These are phyloP conservation scores for Eudorina sp. DNA, from an alignment of 139 green algal species.

Conservation along the genomic window DNA sequence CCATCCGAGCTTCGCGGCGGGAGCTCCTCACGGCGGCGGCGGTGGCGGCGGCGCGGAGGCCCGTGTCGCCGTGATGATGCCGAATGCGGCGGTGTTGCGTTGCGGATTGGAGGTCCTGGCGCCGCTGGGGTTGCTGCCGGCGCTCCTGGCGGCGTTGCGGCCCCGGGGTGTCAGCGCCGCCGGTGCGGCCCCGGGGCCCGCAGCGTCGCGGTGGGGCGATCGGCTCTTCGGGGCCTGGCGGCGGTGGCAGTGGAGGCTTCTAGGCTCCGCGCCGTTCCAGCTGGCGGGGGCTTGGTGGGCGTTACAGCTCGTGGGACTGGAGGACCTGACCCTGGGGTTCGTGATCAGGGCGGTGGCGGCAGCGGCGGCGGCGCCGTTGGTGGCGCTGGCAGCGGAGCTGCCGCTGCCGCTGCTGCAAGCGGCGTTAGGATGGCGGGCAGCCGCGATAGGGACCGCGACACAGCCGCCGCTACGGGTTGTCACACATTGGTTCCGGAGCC, in stretches of 20 bases:
- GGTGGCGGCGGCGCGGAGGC: neutral
- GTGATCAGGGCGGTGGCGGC: neutral
- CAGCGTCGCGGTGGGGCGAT: neutral
- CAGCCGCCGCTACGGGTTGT: neutral
- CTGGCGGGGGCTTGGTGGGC: slow-evolving; percentile 31
- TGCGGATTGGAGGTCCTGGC: slow-evolving; percentile 13
- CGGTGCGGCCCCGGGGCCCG: neutral
- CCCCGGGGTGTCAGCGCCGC: neutral
- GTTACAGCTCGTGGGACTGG: neutral
- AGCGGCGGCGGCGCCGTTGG: neutral
- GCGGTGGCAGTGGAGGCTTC: neutral
- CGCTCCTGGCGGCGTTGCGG: slow-evolving; percentile 7
- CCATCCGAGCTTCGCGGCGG: neutral
- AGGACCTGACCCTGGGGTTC: neutral
- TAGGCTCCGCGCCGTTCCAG: neutral
- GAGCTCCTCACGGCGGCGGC: neutral
- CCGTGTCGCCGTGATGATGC: neutral
- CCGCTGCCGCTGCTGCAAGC: neutral
- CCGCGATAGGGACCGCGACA: too few relatives aligned
- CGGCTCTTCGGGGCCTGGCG: neutral
- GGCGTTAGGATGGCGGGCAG: too few relatives aligned
- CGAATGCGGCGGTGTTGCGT: neutral
- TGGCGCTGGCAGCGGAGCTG: neutral
- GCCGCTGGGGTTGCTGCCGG: slow-evolving; percentile 38
- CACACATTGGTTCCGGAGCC: neutral